Conservation (phyloP, 768 basidiomycete genomes). For the Mycena crocata region DNA sequence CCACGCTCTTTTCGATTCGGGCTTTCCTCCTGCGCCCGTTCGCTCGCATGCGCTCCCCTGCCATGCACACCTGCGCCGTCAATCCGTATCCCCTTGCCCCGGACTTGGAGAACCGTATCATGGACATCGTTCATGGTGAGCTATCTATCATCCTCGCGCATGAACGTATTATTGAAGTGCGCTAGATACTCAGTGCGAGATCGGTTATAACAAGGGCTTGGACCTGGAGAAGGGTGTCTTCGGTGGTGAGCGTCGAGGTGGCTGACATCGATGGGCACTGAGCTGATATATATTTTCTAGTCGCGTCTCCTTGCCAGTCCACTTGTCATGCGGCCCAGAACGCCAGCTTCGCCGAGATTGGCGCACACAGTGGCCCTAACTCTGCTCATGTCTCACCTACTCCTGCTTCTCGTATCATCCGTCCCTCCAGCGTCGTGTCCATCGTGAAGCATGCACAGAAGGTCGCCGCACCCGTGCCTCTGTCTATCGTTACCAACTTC, state of each 20-base stretch:
- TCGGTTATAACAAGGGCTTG: too few species aligned
- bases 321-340: background rate
- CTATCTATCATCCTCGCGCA: too few species aligned
- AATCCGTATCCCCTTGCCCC: slow-evolving; percentile 25
- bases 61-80: background rate
- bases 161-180: too few species aligned
- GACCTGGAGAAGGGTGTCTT: slow-evolving; percentile 5
- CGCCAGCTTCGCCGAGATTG: background rate
- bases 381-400: background rate
- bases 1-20: slow-evolving; percentile 29
- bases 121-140: slow-evolving; percentile 19
- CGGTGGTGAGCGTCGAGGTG: background rate
- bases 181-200: too few species aligned
- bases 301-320: background rate
- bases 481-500: slow-evolving; percentile 15
- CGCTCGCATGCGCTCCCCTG: background rate
- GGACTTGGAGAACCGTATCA: slow-evolving; percentile 18
- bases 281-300: background rate
- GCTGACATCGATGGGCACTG: background rate
- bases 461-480: background rate
- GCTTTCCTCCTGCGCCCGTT: slow-evolving; percentile 18
- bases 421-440: background rate
- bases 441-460: background rate
- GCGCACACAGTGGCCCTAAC: background rate
- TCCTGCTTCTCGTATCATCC: background rate